These are phyloP conservation scores for Pholiota molesta DNA, from an alignment of 768 basidiomycete genomes.

Conservation along the genomic window DNA sequence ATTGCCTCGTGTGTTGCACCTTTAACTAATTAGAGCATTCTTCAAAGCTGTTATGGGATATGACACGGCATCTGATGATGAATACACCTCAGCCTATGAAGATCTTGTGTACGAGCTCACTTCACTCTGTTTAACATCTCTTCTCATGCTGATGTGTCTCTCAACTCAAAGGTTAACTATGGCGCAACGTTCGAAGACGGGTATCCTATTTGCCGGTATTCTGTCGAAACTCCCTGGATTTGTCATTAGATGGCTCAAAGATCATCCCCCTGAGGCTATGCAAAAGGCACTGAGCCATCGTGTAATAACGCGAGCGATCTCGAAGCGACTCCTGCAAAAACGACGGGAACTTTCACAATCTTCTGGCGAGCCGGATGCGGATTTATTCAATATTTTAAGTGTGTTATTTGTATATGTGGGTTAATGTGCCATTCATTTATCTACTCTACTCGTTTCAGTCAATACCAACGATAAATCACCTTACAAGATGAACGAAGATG, in stretches of 20 bases:
- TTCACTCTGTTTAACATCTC: too few relatives aligned
- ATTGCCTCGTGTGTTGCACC: not conserved
- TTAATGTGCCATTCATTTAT: not conserved
- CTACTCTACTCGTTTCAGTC: not conserved
- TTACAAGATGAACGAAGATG: not conserved
- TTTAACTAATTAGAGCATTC: not conserved
- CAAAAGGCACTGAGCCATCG: not conserved
- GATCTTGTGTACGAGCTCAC: not conserved
- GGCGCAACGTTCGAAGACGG: not conserved
- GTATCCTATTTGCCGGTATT: not conserved
- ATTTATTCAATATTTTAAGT: constrained; percentile 1
- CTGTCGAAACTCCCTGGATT: not conserved
- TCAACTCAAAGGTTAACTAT: too few relatives aligned
- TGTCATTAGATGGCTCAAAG: not conserved
- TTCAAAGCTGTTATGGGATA: not conserved
- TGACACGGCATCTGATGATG: not conserved
- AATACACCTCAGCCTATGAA: not conserved
- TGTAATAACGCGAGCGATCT: not conserved
- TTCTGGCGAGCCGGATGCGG: not conserved
- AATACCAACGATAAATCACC: not conserved
- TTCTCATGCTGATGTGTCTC: too few relatives aligned
- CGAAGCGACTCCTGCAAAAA: not conserved
- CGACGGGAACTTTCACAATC: not conserved
- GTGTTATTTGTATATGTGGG: not conserved
- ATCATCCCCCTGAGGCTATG: not conserved